Base-by-base conservation (phyloP, 78 protist species). In the Cyanophora paradoxa region DNA sequence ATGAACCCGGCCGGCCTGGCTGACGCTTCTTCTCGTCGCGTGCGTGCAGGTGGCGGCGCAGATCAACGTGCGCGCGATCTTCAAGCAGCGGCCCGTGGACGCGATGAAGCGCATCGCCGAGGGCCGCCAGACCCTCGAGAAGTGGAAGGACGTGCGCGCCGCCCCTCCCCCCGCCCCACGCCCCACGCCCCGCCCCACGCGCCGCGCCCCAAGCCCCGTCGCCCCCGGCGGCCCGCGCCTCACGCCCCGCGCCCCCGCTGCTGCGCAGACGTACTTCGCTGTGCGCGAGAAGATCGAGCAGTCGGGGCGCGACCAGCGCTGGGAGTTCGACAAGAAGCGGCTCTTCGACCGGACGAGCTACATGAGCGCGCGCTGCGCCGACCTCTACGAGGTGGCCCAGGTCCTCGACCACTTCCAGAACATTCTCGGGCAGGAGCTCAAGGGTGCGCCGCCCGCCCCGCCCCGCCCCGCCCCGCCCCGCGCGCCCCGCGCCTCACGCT, bases 241-340 rank as follows among this genome's bases (percentile, higher is more conserved):
- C n/a, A n/a, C n/a, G n/a, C n/a, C n/a, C n/a, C n/a, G n/a, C n/a
- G n/a, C n/a, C n/a, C n/a, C n/a, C n/a, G n/a, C n/a, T n/a, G n/a
- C n/a, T n/a, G n/a, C n/a, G 14, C 75, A 1, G 83, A 83, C 74
- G 6, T 64, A n/a, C n/a, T n/a, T n/a, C 13, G 79, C 65, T 20
- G 76, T 76, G 7, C 86, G 92, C 36, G 65, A 28, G 37, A 76
- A 72, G 72, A 87, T 92, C 68, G 91, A 87, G 75, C 22, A 77
- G n/a, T 1, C 54, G 36, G 92, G 88, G 14, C 48, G 86, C 8
- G 82, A 84, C 31, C 71, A 20, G 22, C 90, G 89, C 28, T 93
- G 97, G 94, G 92, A 86, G 66, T 93, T 93, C 52, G 91, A 89
- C 62, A 76, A 73, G 31, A 58, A 71, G 74, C 63, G 44, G 11